Base-by-base conservation (phyloP, 2,329 filamentous ascomycete species). In the Orbilia oligospora region DNA sequence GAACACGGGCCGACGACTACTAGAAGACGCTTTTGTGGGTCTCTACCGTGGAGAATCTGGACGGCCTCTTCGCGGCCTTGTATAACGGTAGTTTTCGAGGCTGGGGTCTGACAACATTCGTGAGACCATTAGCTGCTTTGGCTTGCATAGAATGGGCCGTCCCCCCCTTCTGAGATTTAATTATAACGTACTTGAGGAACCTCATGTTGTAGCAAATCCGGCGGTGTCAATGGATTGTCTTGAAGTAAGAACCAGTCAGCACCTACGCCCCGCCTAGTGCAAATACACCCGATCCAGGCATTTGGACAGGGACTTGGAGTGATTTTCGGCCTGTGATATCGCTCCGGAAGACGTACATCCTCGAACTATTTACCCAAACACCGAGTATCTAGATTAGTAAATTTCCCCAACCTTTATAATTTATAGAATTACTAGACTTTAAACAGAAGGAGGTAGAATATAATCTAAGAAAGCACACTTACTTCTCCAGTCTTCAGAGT, bases 1-100 rank as follows among this genome's bases (percentile, higher is more conserved):
- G 94, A 97, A 88, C 96, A 99, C 67, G 96, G 96, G 1, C 96
- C 96, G 83, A 97, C 92, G 83, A 99, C 91, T 83, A 98, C 96
- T 80, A 99, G 90, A 38, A 99, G 92, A 79, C 94, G 92, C 87
- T 97, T 84, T 81, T 91, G 89, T 70, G 85, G 77, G 68, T 92
- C 89, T 38, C 86, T 89, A 80, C 89, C 90, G 79, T 91, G 91
- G 83, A 94, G 90, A 24, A 93, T 86, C n/a, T 89, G 89, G 66
- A 89, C 88, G 33, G 88, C 88, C 83, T 93, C 89, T 67, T 90
- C 88, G 49, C 90, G 89, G 79, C 89, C 88, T 79, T 87, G 83
- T 65, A 91, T 83, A 38, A 92, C 90, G 2, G 90, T 91, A 24
- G 82, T 76, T 82, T 84, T 85, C 24, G 84, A 85, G 73, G 83